phyloP scores from a whole-genome alignment of 1,139 yeast species.

The Kodamaea arcana region DNA sequence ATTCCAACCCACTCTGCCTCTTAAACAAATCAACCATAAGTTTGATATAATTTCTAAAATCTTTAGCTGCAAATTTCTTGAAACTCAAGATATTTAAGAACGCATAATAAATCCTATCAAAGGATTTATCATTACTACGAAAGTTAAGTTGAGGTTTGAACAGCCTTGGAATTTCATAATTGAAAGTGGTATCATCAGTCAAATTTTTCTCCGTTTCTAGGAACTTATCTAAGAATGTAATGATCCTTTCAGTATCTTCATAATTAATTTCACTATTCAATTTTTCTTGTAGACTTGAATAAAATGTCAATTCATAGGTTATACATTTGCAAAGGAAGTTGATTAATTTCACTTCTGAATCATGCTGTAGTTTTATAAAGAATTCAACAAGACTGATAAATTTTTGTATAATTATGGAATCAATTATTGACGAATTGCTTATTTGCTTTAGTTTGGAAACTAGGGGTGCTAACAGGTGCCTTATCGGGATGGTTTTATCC shows the following conservation, averaged over 20 bases:
- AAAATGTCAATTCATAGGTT: slow-evolving; percentile 19
- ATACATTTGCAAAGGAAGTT: slow-evolving; percentile 20
- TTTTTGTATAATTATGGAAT: slow-evolving; percentile 15
- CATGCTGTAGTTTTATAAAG: slow-evolving; percentile 18
- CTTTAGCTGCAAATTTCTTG: slow-evolving; percentile 11
- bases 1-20: slow-evolving; percentile 18
- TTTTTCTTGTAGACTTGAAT: slow-evolving; percentile 14
- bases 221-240: slow-evolving; percentile 19
- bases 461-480: neutral
- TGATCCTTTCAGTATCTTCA: slow-evolving; percentile 24
- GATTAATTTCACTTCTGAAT: slow-evolving; percentile 19
- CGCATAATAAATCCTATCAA: slow-evolving; percentile 20
- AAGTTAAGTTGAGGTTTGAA: slow-evolving; percentile 6
- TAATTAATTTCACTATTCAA: slow-evolving; percentile 15
- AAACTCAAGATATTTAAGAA: slow-evolving; percentile 22
- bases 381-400: slow-evolving; percentile 20
- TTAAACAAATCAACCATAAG: slow-evolving; percentile 25
- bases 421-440: slow-evolving; percentile 9
- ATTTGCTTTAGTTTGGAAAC: slow-evolving; percentile 11
- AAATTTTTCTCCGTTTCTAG: slow-evolving; percentile 5
- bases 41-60: slow-evolving; percentile 14
- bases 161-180: slow-evolving; percentile 13
- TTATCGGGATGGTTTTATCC: neutral
- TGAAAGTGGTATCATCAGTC: slow-evolving; percentile 19
- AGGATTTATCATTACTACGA: slow-evolving; percentile 8